phyloP scores from a whole-genome alignment of 2,329 filamentous ascomycete genomes.

The Pleoardoris graminearum region DNA sequence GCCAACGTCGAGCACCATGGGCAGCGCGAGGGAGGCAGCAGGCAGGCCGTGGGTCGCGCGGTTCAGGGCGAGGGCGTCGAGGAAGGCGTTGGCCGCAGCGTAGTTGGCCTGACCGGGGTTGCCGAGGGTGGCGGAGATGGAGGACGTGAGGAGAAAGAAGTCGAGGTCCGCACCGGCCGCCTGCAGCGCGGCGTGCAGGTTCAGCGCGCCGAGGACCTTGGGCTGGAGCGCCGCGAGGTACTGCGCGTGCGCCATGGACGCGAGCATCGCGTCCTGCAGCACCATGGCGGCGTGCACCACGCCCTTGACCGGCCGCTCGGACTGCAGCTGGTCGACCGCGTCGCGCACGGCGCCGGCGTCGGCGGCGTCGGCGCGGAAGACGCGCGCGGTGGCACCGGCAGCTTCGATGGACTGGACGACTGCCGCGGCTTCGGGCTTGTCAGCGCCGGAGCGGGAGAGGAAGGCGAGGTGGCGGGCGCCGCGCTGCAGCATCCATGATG shows the following conservation, averaged over 20 bases:
- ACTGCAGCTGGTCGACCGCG: neutral
- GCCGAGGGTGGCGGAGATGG: slow-evolving; percentile 13
- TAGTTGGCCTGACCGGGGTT: slow-evolving; percentile 15
- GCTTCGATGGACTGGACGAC: neutral
- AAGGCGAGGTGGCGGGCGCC: slow-evolving; percentile 13
- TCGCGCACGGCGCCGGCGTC: neutral
- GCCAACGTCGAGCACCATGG: slow-evolving; percentile 15
- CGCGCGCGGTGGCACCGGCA: neutral
- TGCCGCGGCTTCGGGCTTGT: neutral
- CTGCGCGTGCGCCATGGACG: slow-evolving; percentile 1
- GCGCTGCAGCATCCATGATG: slow-evolving; percentile 15
- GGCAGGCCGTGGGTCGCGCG: slow-evolving; percentile 7
- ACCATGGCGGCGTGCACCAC: slow-evolving; percentile 13
- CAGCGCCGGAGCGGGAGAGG: slow-evolving; percentile 9
- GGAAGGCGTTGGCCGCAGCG: slow-evolving; percentile 15
- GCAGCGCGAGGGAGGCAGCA: slow-evolving; percentile 1
- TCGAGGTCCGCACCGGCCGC: slow-evolving; percentile 4
- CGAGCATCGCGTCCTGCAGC: neutral
- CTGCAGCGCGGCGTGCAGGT: slow-evolving; percentile 1
- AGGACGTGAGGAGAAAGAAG: slow-evolving; percentile 18
- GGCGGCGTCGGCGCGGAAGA: neutral
- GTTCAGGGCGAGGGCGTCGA: slow-evolving; percentile 13
- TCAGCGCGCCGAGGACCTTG: neutral
- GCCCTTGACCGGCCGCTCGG: neutral
- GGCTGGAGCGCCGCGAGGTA: neutral